Conservation (phyloP, 257 asterid genomes). For the Solanum etuberosum region DNA sequence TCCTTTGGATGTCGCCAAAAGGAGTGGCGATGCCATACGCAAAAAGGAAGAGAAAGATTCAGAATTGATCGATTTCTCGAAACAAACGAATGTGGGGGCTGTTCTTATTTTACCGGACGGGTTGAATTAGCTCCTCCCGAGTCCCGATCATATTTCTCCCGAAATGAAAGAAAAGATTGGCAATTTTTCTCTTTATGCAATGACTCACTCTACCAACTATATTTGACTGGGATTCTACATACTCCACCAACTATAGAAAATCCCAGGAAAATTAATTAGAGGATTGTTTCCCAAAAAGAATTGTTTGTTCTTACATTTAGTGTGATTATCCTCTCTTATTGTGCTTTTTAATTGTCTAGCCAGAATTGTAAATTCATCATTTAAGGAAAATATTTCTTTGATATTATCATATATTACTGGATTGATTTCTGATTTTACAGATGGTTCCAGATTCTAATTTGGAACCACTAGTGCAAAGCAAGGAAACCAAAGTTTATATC, state of each 20-base stretch:
- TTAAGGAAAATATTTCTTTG: neutral
- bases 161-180: neutral
- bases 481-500: neutral
- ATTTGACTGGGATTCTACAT: neutral
- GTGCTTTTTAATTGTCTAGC: neutral
- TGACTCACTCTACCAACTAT: neutral
- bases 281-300: neutral
- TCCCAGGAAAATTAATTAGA: neutral
- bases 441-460: neutral
- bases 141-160: neutral
- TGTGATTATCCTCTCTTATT: neutral
- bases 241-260: neutral
- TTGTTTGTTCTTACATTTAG: neutral
- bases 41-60: neutral
- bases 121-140: neutral
- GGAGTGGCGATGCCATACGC: neutral
- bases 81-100: neutral
- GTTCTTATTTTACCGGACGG: neutral
- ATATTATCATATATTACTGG: neutral
- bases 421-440: neutral
- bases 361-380: neutral
- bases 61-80: neutral
- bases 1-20: neutral
- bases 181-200: neutral
- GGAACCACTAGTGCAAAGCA: neutral